phyloP scores from a whole-genome alignment of 768 basidiomycete genomes.

The Tulasnella sp. region DNA sequence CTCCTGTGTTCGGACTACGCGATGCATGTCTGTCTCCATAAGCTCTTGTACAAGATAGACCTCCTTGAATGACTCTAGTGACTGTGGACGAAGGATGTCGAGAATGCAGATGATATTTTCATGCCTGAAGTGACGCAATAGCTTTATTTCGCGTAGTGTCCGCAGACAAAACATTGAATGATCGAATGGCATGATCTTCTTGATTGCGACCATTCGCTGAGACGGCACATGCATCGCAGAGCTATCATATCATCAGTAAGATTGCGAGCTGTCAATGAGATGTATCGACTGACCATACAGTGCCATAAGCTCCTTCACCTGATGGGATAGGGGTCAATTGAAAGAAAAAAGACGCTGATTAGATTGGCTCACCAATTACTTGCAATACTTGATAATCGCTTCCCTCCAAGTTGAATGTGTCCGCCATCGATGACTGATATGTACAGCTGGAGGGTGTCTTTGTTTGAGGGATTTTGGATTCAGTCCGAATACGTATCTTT shows the following conservation, averaged over 20 bases:
- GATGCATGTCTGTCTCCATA: conserved; percentile 95
- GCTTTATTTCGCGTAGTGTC: conserved; percentile 82
- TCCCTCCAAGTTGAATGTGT: not conserved
- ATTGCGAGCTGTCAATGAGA: not conserved
- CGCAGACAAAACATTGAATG: conserved; percentile 85
- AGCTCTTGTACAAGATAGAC: conserved; percentile 75
- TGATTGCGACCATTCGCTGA: conserved; percentile 88
- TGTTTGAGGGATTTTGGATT: not conserved
- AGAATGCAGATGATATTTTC: conserved; percentile 76
- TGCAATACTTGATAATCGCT: no score
- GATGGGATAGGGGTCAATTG: no score
- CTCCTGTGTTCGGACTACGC: conserved; percentile 90
- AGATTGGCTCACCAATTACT: no score
- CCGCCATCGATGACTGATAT: not conserved
- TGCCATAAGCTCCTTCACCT: conserved; percentile 86
- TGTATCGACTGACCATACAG: conserved; percentile 47
- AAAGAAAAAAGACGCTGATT: no score
- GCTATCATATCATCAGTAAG: conserved; percentile 15
- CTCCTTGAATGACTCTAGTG: conserved; percentile 74
- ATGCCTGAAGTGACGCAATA: conserved; percentile 28
- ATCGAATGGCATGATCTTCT: conserved; percentile 91
- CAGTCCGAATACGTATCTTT: no score
- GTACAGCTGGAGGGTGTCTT: not conserved
- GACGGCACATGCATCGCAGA: conserved; percentile 81
- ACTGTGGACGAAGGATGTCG: conserved; percentile 73